These are phyloP conservation scores for Phytopythium boreale DNA, from an alignment of 352 stramenopile species.

Conservation along the genomic window DNA sequence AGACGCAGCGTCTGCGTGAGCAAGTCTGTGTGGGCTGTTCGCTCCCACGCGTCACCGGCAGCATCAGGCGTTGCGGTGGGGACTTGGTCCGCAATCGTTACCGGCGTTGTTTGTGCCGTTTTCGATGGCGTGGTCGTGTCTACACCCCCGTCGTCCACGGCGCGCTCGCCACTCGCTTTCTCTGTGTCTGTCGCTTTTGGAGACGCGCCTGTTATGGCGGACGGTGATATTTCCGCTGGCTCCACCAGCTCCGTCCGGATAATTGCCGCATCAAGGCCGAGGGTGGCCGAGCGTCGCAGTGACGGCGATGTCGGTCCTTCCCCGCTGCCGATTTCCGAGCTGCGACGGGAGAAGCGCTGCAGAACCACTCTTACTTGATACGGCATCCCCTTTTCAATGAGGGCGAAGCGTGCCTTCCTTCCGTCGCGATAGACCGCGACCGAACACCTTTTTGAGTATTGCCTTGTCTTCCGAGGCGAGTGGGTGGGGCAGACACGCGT, in stretches of 20 bases:
- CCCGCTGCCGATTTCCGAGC: neutral
- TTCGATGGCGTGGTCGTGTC: neutral
- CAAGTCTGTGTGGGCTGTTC: neutral
- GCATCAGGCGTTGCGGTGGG: neutral
- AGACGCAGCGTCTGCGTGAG: constrained; percentile 14
- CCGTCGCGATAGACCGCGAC: neutral
- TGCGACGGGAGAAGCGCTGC: neutral
- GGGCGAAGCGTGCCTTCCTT: constrained; percentile 1
- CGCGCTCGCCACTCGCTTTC: neutral
- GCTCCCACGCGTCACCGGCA: neutral
- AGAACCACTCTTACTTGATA: neutral
- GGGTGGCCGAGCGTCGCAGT: neutral
- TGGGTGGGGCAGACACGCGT: neutral
- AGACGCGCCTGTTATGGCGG: neutral
- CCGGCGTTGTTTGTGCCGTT: neutral
- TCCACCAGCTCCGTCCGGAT: neutral
- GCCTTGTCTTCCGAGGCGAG: constrained; percentile 1
- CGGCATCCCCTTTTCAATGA: neutral
- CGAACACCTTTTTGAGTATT: neutral
- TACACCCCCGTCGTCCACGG: neutral
- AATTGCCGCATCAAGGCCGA: neutral
- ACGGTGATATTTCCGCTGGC: neutral
- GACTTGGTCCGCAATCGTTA: neutral
- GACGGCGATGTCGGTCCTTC: neutral
- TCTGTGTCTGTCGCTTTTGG: neutral